Evolutionary conservation across 192 early-diverging fungal species (phyloP).

Genomic region (Umbelopsis sp.): DNA sequence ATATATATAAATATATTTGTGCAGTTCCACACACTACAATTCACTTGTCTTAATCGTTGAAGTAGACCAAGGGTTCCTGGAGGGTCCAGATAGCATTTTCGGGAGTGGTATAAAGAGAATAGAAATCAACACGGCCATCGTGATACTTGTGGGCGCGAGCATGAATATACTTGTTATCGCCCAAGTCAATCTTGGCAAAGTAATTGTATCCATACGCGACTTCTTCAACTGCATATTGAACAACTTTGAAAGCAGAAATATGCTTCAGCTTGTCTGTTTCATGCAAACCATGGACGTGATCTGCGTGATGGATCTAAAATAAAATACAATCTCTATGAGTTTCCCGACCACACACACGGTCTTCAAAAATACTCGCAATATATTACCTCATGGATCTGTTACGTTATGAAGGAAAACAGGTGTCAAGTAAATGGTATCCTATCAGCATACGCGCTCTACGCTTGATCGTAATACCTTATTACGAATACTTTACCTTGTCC

Average conservation of each 20-base stretch:
- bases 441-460: not conserved
- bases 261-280: slow-evolving; percentile 51
- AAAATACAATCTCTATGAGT: not conserved
- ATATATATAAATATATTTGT: slow-evolving; percentile 23
- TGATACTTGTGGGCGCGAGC: slow-evolving; percentile 49
- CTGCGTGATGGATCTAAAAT: slow-evolving; percentile 37
- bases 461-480: not conserved
- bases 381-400: slow-evolving; percentile 29
- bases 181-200: slow-evolving; percentile 58
- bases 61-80: slow-evolving; percentile 50
- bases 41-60: slow-evolving; percentile 43
- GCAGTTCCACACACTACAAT: slow-evolving; percentile 22
- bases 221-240: slow-evolving; percentile 51
- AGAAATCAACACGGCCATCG: slow-evolving; percentile 43
- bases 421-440: not conserved
- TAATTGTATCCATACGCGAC: slow-evolving; percentile 56
- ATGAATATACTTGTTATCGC: slow-evolving; percentile 53
- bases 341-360: not conserved
- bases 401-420: not conserved
- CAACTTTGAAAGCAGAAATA: slow-evolving; percentile 46
- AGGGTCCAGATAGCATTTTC: slow-evolving; percentile 55
- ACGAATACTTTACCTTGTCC: slow-evolving; percentile 33
- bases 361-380: not conserved
- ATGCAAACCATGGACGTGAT: slow-evolving; percentile 48
- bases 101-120: slow-evolving; percentile 50